These are phyloP conservation scores for Nakazawaea pomicola DNA, from an alignment of 805 yeast species.

Conservation along the genomic window DNA sequence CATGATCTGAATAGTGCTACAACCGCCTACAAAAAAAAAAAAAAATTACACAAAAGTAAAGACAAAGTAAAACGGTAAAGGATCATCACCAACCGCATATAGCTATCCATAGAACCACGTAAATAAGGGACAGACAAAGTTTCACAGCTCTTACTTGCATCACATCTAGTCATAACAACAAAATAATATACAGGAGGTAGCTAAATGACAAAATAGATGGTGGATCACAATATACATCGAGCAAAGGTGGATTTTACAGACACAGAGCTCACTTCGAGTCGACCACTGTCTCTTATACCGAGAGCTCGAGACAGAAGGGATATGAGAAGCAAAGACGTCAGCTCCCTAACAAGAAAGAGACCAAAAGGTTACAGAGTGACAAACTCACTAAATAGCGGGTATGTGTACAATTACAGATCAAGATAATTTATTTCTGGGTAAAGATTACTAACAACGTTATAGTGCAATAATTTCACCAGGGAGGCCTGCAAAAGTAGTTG, in stretches of 20 bases:
- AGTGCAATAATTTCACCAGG: constrained; percentile 5
- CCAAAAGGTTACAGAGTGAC: constrained; percentile 1
- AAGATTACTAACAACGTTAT: not conserved
- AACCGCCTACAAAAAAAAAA: no score
- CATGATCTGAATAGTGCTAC: no score
- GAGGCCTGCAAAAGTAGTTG: not conserved
- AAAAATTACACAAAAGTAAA: not conserved
- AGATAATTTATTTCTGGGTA: not conserved
- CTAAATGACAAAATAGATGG: no score
- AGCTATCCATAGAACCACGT: not conserved
- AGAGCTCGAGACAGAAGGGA: not conserved
- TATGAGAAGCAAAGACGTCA: not conserved
- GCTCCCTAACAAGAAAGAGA: not conserved
- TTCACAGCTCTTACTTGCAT: no score
- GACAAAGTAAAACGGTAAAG: not conserved
- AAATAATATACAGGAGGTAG: no score
- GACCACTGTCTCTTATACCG: constrained; percentile 1
- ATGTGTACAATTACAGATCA: not conserved
- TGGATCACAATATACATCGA: constrained; percentile 1
- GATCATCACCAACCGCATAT: not conserved
- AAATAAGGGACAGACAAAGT: no score
- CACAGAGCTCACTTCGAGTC: not conserved
- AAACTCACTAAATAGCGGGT: constrained; percentile 7
- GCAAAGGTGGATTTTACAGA: constrained; percentile 6
- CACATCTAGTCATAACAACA: no score